Evolutionary conservation across 495 filamentous ascomycete genomes (phyloP), one percentile per base, ranked within the genome.

Genomic region (Talaromyces nanjingensis): DNA sequence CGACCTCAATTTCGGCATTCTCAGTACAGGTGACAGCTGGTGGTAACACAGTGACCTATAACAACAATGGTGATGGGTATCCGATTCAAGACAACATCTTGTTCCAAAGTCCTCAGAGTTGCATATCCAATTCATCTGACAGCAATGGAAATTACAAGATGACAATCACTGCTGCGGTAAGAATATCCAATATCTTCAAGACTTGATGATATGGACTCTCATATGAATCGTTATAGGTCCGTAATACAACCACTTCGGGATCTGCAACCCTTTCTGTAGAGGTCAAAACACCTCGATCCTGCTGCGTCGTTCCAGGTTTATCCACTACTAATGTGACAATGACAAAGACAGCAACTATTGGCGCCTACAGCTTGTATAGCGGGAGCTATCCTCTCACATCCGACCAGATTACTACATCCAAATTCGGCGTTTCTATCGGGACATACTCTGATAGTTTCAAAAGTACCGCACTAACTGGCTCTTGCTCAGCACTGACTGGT

Each of bases 311-410:
- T 20, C 83, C 85, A 11, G 69, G 69, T 0, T 65, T 87, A 16
- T 76, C 76, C 27, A 76, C 67, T 5, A 67, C 71, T 6, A 77
- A 72, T 3, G 45, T 80, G 7, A 62, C 73, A 7, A 84, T 87
- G 81, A 69, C 72, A 3, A 70, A 81, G 64, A 77, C 79, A 11
- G 63, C 73, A 39, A 81, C 83, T 42, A 69, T 81, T 37, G 85
- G 85, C 6, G 65, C 67, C 7, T 86, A 87, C 64, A 81, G 74
- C 18, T 74, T 86, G 27, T 86, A 81, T 66, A 78, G 75, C 9
- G 82, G 73, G 1, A 78, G 69, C 54, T 80, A 77, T 64, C 70
- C 78, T 45, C 72, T 81, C 74, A 24, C 78, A 74, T 14, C 66
- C 9, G 76, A 78, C 20, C 73, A 79, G 49, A 79, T 73, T 57